A percentile compares a stretch with the other conserved stretches of the same genome.
These are phyloP conservation scores for Pouteria glomerata DNA, from an alignment of 148 eudicot genomes.

Conservation along the genomic window DNA sequence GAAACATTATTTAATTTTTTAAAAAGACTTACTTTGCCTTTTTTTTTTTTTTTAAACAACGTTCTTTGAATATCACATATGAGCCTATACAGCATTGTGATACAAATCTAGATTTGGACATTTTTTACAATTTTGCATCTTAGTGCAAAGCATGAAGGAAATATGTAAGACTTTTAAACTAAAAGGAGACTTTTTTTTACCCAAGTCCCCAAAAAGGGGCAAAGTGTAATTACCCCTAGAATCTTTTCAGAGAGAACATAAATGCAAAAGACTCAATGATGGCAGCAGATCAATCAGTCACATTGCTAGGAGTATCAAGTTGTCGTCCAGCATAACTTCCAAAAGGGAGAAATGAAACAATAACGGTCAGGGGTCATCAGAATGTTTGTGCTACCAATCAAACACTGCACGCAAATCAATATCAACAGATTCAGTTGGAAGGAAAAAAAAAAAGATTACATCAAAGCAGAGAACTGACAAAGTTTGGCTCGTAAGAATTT, in stretches of 20 bases:
- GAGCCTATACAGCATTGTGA: no score
- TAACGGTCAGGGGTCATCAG: neutral
- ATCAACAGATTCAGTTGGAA: neutral
- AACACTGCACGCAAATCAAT: no score
- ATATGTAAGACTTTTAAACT: no score
- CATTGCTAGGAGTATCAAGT: neutral
- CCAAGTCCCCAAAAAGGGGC: no score
- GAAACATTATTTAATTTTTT: no score
- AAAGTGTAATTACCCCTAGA: neutral
- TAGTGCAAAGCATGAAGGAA: no score
- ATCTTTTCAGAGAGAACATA: neutral
- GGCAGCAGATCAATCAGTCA: neutral
- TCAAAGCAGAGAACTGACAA: neutral
- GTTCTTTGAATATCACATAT: no score
- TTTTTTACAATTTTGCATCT: no score
- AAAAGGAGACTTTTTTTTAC: no score
- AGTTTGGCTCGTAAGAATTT: neutral
- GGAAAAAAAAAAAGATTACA: neutral
- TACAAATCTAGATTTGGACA: no score
- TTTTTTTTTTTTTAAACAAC: no score
- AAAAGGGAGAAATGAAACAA: neutral
- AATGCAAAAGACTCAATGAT: neutral
- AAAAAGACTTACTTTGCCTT: no score
- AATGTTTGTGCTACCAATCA: neutral
- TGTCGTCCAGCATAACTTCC: neutral